phyloP scores from a whole-genome alignment of 2,329 filamentous ascomycete species.

The Catunica adiposa region DNA sequence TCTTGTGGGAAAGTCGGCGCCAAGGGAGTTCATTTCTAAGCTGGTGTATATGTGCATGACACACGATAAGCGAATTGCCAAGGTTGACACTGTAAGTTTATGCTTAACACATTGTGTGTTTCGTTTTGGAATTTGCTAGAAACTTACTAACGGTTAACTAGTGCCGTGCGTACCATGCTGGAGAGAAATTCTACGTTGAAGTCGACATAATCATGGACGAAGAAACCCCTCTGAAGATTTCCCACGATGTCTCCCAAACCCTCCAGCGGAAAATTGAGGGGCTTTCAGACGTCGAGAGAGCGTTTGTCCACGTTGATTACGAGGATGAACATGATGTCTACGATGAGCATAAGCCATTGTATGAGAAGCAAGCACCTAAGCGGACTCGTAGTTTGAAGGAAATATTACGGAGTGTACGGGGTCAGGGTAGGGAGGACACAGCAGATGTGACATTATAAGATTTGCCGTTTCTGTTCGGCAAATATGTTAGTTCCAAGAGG shows the following conservation, averaged over 20 bases:
- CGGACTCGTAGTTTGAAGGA: neutral
- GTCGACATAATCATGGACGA: slow-evolving; percentile 46
- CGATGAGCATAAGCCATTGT: slow-evolving; percentile 28
- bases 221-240: slow-evolving; percentile 34
- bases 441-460: neutral
- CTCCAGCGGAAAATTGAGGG: slow-evolving; percentile 43
- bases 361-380: slow-evolving; percentile 18
- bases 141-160: slow-evolving; percentile 14
- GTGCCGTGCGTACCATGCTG: slow-evolving; percentile 44
- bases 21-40: slow-evolving; percentile 38
- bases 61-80: slow-evolving; percentile 35
- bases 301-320: slow-evolving; percentile 31
- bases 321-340: slow-evolving; percentile 26
- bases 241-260: slow-evolving; percentile 43
- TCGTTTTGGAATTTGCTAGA: neutral
- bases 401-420: neutral
- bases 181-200: slow-evolving; percentile 45
- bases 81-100: slow-evolving; percentile 35
- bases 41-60: slow-evolving; percentile 39
- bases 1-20: slow-evolving; percentile 44
- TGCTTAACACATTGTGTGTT: slow-evolving; percentile 9
- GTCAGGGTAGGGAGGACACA: neutral
- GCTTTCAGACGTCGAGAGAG: slow-evolving; percentile 26
- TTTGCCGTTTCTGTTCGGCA: no score
- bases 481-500: no score